These are phyloP conservation scores for Clavispora asparagi DNA, from an alignment of 805 yeast species.

Conservation along the genomic window DNA sequence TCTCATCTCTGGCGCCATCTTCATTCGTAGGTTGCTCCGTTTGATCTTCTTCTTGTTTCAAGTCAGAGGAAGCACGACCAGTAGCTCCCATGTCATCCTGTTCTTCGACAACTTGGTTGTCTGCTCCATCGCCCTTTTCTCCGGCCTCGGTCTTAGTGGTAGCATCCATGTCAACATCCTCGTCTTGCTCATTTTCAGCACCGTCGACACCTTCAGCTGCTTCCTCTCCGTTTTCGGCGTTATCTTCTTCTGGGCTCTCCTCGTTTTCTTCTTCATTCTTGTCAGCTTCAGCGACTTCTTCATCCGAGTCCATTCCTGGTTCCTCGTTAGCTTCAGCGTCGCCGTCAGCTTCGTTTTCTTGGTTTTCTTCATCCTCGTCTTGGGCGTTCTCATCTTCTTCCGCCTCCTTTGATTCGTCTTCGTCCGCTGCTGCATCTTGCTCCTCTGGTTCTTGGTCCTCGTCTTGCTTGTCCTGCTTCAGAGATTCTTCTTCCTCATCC, in stretches of 20 bases:
- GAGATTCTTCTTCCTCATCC: conserved; percentile 12
- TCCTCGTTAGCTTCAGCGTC: conserved; percentile 23
- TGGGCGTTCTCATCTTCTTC: conserved; percentile 20
- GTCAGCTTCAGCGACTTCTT: conserved; percentile 27
- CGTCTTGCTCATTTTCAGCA: conserved; percentile 35
- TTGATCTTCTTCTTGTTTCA: conserved; percentile 35
- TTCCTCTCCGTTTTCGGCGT: conserved; percentile 21
- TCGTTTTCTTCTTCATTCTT: conserved; percentile 37
- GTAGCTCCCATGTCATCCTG: conserved; percentile 65
- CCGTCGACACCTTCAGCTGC: conserved; percentile 53
- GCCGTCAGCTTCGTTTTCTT: conserved; percentile 21
- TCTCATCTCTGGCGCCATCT: conserved; percentile 59
- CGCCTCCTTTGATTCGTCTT: conserved; percentile 13
- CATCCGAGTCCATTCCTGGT: conserved; percentile 22
- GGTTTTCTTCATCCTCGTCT: conserved; percentile 20
- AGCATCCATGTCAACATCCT: conserved; percentile 50
- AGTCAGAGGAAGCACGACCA: conserved; percentile 43
- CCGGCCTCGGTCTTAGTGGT: conserved; percentile 59
- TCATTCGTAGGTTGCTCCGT: conserved; percentile 35
- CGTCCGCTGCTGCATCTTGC: conserved; percentile 11
- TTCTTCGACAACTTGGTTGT: conserved; percentile 49
- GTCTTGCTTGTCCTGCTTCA: conserved; percentile 20
- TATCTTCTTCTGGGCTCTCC: conserved; percentile 31
- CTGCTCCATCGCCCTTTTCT: conserved; percentile 59
- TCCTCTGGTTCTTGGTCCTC: conserved; percentile 30